Evolutionary conservation across 768 basidiomycete species (phyloP).

Genomic region (Leccinum barrowsii): DNA sequence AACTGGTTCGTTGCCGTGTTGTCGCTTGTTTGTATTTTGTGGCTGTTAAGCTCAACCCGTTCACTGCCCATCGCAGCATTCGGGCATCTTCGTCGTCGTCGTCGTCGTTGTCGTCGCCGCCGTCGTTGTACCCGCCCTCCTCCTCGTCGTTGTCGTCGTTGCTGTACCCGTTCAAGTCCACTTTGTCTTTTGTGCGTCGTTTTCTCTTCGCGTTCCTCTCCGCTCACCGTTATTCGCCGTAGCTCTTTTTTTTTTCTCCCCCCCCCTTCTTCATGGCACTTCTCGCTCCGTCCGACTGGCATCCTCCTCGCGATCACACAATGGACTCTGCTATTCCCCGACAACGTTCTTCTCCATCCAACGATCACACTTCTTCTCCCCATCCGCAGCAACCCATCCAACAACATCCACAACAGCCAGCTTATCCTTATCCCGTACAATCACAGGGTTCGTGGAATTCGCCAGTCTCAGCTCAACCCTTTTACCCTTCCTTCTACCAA

Average conservation of each 20-base stretch:
- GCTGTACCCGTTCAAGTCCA: not conserved
- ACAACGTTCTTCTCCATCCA: conserved; percentile 60
- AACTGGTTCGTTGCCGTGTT: conserved; percentile 8
- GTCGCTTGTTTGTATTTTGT: conserved; percentile 14
- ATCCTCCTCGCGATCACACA: conserved; percentile 55
- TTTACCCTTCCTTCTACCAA: conserved; percentile 78
- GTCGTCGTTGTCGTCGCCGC: not conserved
- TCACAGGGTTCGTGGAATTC: conserved; percentile 70
- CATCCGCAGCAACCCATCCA: conserved; percentile 25
- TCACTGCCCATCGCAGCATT: not conserved
- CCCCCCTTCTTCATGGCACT: conserved; percentile 59
- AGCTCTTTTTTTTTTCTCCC: not conserved
- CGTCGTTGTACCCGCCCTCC: not conserved
- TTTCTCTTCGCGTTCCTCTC: not conserved
- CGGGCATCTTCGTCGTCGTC: not conserved
- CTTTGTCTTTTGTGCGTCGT: conserved; percentile 1
- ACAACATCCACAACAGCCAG: conserved; percentile 29
- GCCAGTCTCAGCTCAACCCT: conserved; percentile 62
- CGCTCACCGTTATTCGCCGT: not conserved
- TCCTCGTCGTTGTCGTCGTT: not conserved
- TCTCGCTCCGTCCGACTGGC: conserved; percentile 77
- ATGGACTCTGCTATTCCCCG: conserved; percentile 54
- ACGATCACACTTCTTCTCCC: conserved; percentile 41
- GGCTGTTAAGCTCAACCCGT: conserved; percentile 10
- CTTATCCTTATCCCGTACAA: conserved; percentile 68